phyloP scores from a whole-genome alignment of 176 grass and related monocot genomes.

The Areca catechu region DNA sequence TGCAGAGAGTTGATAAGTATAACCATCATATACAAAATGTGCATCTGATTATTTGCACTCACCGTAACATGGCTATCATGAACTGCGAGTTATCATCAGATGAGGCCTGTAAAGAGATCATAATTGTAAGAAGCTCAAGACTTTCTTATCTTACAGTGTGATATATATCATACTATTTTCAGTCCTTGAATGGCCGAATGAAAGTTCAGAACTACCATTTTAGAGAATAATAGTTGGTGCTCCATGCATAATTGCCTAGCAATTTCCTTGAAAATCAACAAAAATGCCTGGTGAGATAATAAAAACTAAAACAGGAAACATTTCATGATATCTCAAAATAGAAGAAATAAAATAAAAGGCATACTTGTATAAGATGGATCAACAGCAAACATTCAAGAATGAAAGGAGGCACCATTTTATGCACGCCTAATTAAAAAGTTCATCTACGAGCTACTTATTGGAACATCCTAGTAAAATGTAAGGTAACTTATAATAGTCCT shows the following conservation, averaged over 20 bases:
- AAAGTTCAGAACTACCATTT: constrained; percentile 47
- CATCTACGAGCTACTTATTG: too few relatives aligned
- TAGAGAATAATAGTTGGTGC: constrained; percentile 84
- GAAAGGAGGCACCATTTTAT: too few relatives aligned
- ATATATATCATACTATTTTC: too few relatives aligned
- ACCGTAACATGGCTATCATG: constrained; percentile 83
- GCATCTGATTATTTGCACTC: constrained; percentile 4
- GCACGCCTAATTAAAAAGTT: too few relatives aligned
- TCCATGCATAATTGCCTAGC: constrained; percentile 84
- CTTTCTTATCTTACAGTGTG: too few relatives aligned
- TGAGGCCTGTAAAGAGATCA: constrained; percentile 57
- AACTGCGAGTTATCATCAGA: constrained; percentile 91
- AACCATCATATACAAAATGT: too few relatives aligned
- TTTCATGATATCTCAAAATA: not conserved
- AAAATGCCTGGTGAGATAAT: not conserved
- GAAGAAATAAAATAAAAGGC: constrained; percentile 2
- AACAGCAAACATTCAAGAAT: too few relatives aligned
- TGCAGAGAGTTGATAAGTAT: too few relatives aligned
- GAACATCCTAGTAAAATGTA: too few relatives aligned
- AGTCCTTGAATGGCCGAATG: not conserved
- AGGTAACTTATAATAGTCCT: too few relatives aligned
- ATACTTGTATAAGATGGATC: too few relatives aligned
- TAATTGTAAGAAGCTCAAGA: not conserved
- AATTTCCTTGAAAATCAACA: constrained; percentile 63
- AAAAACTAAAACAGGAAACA: not conserved